Evolutionary conservation across 176 grass and related monocot genomes (phyloP), one percentile per base, ranked within the genome.

Genomic region (Juncus inflexus): DNA sequence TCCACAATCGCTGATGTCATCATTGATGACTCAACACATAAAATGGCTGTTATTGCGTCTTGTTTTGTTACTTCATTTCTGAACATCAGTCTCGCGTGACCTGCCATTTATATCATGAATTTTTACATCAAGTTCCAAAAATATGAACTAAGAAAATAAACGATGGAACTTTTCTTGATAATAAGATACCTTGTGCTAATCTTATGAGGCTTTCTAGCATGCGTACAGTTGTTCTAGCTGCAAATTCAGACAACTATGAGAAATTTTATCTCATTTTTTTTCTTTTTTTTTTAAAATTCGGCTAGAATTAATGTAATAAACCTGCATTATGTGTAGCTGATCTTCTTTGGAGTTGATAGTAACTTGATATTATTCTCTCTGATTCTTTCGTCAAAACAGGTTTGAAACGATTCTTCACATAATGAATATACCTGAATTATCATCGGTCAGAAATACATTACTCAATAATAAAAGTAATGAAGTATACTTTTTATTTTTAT

Each of bases 161-260:
- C 2, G 43, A 47, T 47, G 43, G 4, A 38, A 56, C 11, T 5
- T 3, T 57, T 42, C 6, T 70, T 57, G 19, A 63, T 52, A 61
- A 69, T 36, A 40, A 53, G 62, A 67, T 74, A 39, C 92, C 92
- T 91, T 96, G 92, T 7, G 87, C 84, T 51, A 96, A 86, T 76
- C 87, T 86, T 80, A 91, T 96, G 76, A 96, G 86, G 76, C 92
- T 96, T 73, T 91, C 92, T 75, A 96, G 79, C 92, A 96, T 89
- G 35, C 92, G 87, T 36, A 96, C 92, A 39, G 92, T 96, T 47
- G 84, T 96, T 58, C 92, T 82, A 60, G 92, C 92, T 91, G 84
- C 76, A 83, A 19, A 78, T 61, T 36, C 69, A 72, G 19, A 16
- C 1, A 36, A 35, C 38, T 41, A 61, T 62, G 12, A 79, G 58